Percentiles rank a stretch among this genome's conserved stretches.
Evolutionary conservation across 169 alveolate genomes (phyloP).

Genomic region (Plasmodium coatneyi): DNA sequence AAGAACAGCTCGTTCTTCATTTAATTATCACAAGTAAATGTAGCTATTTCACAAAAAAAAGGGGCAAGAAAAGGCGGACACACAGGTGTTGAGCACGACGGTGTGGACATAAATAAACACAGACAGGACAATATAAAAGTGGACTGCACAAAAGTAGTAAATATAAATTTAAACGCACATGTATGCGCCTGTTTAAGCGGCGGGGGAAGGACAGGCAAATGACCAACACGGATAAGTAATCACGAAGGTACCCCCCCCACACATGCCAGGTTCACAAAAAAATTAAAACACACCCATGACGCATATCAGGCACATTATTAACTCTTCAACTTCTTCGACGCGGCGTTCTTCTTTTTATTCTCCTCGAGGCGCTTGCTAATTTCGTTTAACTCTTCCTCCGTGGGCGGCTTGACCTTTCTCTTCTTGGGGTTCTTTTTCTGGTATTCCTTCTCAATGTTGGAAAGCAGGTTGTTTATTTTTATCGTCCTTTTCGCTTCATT

Average conservation of each 20-base stretch:
- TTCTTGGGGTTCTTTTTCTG: slow-evolving; percentile 34
- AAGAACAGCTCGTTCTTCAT: not conserved
- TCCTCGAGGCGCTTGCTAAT: slow-evolving; percentile 55
- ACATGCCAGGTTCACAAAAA: not conserved
- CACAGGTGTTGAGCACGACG: not conserved
- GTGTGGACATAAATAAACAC: not conserved
- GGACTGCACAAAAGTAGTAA: not conserved
- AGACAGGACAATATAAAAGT: not conserved
- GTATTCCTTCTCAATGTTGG: slow-evolving; percentile 29
- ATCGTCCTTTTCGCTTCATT: slow-evolving; percentile 55
- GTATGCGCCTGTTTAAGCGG: not conserved
- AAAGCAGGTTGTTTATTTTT: slow-evolving; percentile 13
- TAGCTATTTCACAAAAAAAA: not conserved
- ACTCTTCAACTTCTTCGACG: slow-evolving; percentile 7
- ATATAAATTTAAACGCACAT: not conserved
- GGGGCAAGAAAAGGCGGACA: not conserved
- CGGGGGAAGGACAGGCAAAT: not conserved
- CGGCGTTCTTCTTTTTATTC: slow-evolving; percentile 21
- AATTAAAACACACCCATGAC: not conserved
- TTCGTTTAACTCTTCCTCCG: slow-evolving; percentile 51
- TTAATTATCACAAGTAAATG: not conserved
- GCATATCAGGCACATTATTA: not conserved
- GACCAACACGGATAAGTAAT: not conserved
- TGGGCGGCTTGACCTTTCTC: slow-evolving; percentile 38
- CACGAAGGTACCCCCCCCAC: not conserved